Conservation (phyloP, 75 land plant genomes). For the Cryptomeria japonica region DNA sequence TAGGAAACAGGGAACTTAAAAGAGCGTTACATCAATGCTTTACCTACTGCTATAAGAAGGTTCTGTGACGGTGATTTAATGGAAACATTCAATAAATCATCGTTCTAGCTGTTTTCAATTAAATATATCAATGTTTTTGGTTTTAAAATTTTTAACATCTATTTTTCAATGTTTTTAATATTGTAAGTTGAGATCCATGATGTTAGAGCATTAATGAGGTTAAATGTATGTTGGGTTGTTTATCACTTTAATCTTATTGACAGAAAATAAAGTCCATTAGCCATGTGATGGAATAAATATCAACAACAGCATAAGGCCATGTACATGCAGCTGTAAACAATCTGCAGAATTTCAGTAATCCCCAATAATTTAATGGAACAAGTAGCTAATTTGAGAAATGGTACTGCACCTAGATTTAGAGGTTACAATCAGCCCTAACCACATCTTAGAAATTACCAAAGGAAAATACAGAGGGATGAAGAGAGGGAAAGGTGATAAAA, state of each 20-base stretch:
- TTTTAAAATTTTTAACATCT: not conserved
- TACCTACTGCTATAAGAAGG: not conserved
- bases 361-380: not conserved
- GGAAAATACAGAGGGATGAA: not conserved
- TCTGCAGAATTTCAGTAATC: not conserved
- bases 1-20: not conserved
- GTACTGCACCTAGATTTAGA: not conserved
- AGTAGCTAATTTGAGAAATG: not conserved
- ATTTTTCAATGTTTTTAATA: not conserved
- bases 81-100: not conserved
- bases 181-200: not conserved
- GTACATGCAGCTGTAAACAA: not conserved
- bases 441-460: not conserved
- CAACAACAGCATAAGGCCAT: not conserved
- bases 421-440: not conserved
- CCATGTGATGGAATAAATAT: not conserved
- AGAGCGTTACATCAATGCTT: not conserved
- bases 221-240: not conserved
- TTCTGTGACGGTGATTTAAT: not conserved
- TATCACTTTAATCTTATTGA: not conserved
- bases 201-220: not conserved
- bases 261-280: not conserved
- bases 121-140: not conserved
- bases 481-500: not conserved
- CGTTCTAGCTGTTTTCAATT: not conserved